These are phyloP conservation scores for Solanum tarapatanum DNA, from an alignment of 257 asterid genomes.

Conservation along the genomic window DNA sequence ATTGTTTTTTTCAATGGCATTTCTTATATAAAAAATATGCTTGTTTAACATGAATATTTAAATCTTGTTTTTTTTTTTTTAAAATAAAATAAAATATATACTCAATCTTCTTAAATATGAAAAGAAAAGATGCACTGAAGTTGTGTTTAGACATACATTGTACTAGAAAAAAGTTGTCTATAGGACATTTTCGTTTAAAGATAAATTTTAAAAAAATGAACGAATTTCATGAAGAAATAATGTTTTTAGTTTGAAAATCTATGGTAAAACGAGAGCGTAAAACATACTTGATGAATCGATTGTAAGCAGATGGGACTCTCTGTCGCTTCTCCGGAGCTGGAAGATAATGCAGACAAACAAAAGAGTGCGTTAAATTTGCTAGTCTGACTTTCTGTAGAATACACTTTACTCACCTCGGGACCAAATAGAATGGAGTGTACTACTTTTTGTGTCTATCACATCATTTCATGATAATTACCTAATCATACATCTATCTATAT, in stretches of 20 bases:
- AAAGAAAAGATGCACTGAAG: background rate
- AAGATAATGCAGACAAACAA: slow-evolving; percentile 28
- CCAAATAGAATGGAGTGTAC: background rate
- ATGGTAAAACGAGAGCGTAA: background rate
- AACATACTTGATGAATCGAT: slow-evolving; percentile 90
- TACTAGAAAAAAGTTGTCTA: no score
- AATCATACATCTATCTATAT: slow-evolving; percentile 34
- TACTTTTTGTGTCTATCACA: slow-evolving; percentile 1
- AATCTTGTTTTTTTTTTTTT: background rate
- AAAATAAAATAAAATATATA: no score
- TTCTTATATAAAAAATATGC: background rate
- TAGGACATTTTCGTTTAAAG: background rate
- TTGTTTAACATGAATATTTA: background rate
- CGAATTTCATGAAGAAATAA: background rate
- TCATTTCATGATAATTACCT: slow-evolving; percentile 83
- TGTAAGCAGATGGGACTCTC: slow-evolving; percentile 98
- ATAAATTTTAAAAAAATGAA: no score
- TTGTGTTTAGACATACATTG: background rate
- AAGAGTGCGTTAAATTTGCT: slow-evolving; percentile 29
- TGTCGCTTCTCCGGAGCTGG: slow-evolving; percentile 98
- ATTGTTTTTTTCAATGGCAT: background rate
- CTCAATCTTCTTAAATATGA: background rate
- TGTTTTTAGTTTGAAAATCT: background rate
- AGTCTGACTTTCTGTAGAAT: slow-evolving; percentile 43
- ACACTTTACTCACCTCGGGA: background rate